phyloP scores from a whole-genome alignment of 768 basidiomycete genomes.

The Rhizopogon salebrosus region DNA sequence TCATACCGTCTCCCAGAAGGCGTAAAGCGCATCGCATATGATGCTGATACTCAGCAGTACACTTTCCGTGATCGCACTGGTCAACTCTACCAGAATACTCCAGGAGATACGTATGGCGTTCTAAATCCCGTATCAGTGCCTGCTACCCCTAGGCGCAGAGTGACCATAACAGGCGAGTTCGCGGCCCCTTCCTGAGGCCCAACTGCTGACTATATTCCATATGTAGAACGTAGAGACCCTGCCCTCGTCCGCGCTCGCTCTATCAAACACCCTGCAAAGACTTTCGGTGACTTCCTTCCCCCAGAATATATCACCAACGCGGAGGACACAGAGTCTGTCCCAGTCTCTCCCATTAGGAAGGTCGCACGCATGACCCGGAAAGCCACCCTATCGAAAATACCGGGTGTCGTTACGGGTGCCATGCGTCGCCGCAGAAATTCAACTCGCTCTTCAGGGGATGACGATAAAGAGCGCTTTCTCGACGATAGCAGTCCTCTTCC shows the following conservation, averaged over 20 bases:
- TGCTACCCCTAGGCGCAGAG: constrained; percentile 19
- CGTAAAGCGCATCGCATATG: constrained; percentile 46
- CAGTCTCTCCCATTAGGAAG: constrained; percentile 9
- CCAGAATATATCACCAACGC: constrained; percentile 38
- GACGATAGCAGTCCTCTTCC: constrained; percentile 7
- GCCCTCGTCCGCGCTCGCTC: constrained; percentile 16
- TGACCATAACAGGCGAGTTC: constrained; percentile 18
- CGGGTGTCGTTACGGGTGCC: constrained; percentile 30
- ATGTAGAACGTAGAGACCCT: constrained; percentile 21
- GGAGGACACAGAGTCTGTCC: neutral
- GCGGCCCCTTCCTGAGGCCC: constrained; percentile 16
- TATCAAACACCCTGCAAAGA: constrained; percentile 19
- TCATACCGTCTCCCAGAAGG: constrained; percentile 33
- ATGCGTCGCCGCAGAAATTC: constrained; percentile 16
- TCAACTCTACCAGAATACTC: constrained; percentile 37
- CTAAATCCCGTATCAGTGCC: constrained; percentile 31
- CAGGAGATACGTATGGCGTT: constrained; percentile 40
- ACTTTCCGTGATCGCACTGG: constrained; percentile 44
- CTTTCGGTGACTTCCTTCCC: constrained; percentile 47
- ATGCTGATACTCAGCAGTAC: constrained; percentile 47
- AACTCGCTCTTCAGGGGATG: constrained; percentile 10
- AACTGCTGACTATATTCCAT: neutral
- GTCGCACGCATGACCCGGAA: constrained; percentile 29
- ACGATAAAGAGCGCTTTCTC: constrained; percentile 17
- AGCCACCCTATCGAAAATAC: constrained; percentile 36